Evolutionary conservation across 768 basidiomycete species (phyloP), one percentile per base, ranked within the genome.

Genomic region (Lentinus tigrinus): DNA sequence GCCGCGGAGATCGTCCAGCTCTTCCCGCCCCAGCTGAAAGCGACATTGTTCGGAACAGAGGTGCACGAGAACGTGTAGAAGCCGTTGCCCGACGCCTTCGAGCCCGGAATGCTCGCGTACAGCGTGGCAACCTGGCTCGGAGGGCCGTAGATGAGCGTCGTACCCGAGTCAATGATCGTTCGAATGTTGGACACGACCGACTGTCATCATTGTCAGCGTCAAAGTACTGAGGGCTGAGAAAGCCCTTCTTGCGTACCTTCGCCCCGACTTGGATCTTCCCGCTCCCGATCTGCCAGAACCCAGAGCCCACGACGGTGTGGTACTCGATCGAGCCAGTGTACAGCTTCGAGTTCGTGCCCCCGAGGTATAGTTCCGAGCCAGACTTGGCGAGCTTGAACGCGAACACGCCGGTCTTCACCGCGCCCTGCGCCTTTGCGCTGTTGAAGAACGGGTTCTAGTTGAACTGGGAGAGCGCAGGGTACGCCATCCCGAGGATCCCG

Each of bases 101-200:
- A 59, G 49, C 66, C 68, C 21, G 63, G 46, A 48, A 71, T 54
- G 4, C 40, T 39, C 23, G 24, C 46, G 60, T 69, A 69, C 55
- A 69, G 54, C 14, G 54, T 42, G 51, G 58, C 49, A 27, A 69
- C 65, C 34, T 54, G 63, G 17, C 51, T 42, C 38, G 68, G 63
- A 3, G 68, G 67, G 50, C 68, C 68, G 57, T 68, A 66, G 58
- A 68, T 68, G 59, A 68, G 63, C 27, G 67, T 69, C 26, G 65
- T 69, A 39, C 70, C 70, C 24, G 66, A 65, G 58, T 71, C 70
- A 62, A 71, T 70, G 63, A 71, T 65, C 17, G 70, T 69, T 51
- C 65, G 54, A 52, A 68, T 64, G 42, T 38, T 40, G 26, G 62
- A 54, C 21, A 56, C 58, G 19, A 50, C 60, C 31, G 28, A 4